phyloP scores from a whole-genome alignment of 306 rosid species.

The Chamaecrista fasciculata region DNA sequence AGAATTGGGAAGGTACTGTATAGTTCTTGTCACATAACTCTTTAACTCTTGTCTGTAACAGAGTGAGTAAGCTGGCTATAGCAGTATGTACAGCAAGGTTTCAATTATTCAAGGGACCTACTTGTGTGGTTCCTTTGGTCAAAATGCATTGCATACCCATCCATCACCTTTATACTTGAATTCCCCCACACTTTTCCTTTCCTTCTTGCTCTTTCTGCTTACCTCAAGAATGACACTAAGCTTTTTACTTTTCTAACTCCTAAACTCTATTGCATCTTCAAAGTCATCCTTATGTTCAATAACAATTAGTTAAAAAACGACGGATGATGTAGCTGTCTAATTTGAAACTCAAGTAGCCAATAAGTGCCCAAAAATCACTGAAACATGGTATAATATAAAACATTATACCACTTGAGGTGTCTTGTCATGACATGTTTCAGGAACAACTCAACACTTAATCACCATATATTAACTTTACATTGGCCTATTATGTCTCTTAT shows the following conservation, averaged over 20 bases:
- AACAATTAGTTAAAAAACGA: too few relatives aligned
- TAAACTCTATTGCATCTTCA: too few relatives aligned
- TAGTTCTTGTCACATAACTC: constrained; percentile 41
- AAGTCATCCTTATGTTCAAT: too few relatives aligned
- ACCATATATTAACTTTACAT: too few relatives aligned
- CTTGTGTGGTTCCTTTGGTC: constrained; percentile 33
- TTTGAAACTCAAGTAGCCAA: too few relatives aligned
- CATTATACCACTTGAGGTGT: too few relatives aligned
- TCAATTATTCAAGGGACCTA: constrained; percentile 39
- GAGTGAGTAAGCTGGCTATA: constrained; percentile 34
- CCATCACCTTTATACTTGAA: constrained; percentile 26
- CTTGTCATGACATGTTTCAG: too few relatives aligned
- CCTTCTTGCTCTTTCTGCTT: constrained; percentile 27
- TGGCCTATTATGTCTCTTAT: too few relatives aligned
- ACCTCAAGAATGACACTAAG: constrained; percentile 20
- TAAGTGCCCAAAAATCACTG: too few relatives aligned
- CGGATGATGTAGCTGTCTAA: too few relatives aligned
- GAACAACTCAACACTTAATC: too few relatives aligned
- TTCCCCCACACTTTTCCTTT: constrained; percentile 19
- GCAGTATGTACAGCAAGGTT: constrained; percentile 33
- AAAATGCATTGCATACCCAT: constrained; percentile 16
- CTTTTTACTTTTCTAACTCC: constrained; percentile 25
- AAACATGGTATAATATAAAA: too few relatives aligned
- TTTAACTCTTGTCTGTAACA: constrained; percentile 44
- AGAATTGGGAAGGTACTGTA: constrained; percentile 39